Conservation (phyloP, 345 rosid genomes). For the Linum tenue region DNA sequence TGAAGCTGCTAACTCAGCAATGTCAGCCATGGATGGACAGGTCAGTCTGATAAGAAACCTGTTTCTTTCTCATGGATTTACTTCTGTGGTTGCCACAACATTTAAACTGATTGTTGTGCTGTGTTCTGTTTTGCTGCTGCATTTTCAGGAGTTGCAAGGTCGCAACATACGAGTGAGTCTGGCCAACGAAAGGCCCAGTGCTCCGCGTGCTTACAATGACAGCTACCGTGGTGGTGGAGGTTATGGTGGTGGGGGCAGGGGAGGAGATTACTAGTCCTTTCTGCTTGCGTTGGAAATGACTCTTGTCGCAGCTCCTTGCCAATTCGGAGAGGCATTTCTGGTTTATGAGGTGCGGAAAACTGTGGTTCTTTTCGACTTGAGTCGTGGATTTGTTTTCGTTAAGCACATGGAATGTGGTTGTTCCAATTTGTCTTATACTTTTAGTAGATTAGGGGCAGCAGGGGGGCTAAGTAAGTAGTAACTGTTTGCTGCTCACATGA, state of each 20-base stretch:
- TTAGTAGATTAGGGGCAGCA: no score
- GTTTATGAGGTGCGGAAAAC: no score
- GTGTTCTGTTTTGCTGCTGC: constrained; percentile 1
- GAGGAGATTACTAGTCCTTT: neutral
- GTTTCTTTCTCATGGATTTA: neutral
- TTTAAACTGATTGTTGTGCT: neutral
- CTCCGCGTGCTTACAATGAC: constrained; percentile 22
- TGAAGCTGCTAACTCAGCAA: constrained; percentile 43
- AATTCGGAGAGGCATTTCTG: no score
- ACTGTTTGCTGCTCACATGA: no score
- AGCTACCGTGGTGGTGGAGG: constrained; percentile 7
- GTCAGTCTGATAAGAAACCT: constrained; percentile 19
- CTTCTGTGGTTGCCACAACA: no score
- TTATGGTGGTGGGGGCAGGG: neutral
- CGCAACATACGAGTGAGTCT: constrained; percentile 48
- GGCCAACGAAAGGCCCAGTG: constrained; percentile 38
- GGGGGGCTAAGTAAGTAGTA: no score
- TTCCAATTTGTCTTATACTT: no score
- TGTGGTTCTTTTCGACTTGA: no score
- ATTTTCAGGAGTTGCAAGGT: constrained; percentile 48
- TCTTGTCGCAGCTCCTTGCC: no score
- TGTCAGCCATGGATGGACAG: constrained; percentile 66
- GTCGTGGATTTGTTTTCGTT: no score
- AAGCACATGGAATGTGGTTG: no score
- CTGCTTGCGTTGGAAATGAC: no score